Conservation (phyloP, 176 grass and related monocot genomes). For the Luzula sylvatica region DNA sequence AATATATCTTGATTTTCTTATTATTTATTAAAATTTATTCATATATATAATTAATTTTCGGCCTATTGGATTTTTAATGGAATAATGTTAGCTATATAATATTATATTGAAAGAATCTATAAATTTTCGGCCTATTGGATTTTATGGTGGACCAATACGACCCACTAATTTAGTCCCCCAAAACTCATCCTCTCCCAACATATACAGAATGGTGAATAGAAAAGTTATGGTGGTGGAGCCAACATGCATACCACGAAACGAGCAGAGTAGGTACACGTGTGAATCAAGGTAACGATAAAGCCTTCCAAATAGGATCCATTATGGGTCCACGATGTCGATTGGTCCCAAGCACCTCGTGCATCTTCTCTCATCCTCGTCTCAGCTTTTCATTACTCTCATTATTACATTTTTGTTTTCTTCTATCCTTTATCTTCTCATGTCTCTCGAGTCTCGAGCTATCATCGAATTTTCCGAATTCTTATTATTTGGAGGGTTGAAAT, state of each 20-base stretch:
- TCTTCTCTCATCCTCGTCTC: neutral
- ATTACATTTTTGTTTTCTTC: neutral
- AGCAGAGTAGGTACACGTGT: slow-evolving; percentile 20
- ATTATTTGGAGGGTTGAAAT: neutral
- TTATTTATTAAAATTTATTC: too few relatives aligned
- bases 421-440: neutral
- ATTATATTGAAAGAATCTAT: too few relatives aligned
- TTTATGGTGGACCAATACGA: too few relatives aligned
- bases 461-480: too few relatives aligned
- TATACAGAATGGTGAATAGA: neutral
- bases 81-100: too few relatives aligned
- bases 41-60: too few relatives aligned
- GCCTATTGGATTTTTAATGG: too few relatives aligned
- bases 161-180: neutral
- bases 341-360: slow-evolving; percentile 9
- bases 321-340: slow-evolving; percentile 8
- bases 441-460: too few relatives aligned
- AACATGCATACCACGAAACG: slow-evolving; percentile 12
- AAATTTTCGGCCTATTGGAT: too few relatives aligned
- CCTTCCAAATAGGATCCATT: neutral
- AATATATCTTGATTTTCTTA: too few relatives aligned
- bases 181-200: neutral
- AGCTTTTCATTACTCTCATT: slow-evolving; percentile 13
- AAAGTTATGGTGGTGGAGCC: slow-evolving; percentile 5
- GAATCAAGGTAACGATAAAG: slow-evolving; percentile 6